Conservation (phyloP, 2,329 filamentous ascomycete species). For the Colletotrichum destructivum region DNA sequence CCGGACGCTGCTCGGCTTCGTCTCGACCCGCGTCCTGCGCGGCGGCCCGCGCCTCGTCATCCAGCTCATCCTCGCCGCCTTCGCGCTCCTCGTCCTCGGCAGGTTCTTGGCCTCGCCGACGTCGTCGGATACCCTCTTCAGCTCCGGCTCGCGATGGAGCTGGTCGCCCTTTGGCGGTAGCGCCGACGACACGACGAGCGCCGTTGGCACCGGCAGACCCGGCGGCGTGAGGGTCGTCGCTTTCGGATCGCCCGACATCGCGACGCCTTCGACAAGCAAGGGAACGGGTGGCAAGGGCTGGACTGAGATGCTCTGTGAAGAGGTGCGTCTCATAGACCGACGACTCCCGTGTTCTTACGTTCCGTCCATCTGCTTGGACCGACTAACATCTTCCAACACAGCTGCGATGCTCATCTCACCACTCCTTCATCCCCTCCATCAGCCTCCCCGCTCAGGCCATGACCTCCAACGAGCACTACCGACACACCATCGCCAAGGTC, state of each 20-base stretch:
- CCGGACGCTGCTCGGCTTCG: conserved; percentile 55
- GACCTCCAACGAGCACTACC: conserved; percentile 70
- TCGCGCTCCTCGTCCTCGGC: conserved; percentile 46
- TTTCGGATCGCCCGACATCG: conserved; percentile 65
- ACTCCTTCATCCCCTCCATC: conserved; percentile 61
- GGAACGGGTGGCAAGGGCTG: conserved; percentile 54
- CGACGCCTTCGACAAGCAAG: conserved; percentile 49
- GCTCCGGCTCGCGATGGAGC: conserved; percentile 15
- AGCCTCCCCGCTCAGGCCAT: conserved; percentile 64
- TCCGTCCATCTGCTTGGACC: not conserved
- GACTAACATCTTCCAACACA: conserved; percentile 45
- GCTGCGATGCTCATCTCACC: conserved; percentile 62
- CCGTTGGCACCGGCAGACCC: conserved; percentile 41
- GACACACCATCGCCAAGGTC: conserved; percentile 56
- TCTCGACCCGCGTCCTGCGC: conserved; percentile 60
- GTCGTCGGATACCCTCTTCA: conserved; percentile 15
- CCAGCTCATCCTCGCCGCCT: conserved; percentile 45
- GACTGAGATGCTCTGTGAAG: conserved; percentile 64
- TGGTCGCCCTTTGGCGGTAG: conserved; percentile 40
- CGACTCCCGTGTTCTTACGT: not conserved
- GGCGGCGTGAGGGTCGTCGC: conserved; percentile 64
- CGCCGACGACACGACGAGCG: conserved; percentile 39
- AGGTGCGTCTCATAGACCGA: conserved; percentile 54
- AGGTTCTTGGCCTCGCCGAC: conserved; percentile 46
- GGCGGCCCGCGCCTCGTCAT: conserved; percentile 50